Evolutionary conservation across 768 basidiomycete species (phyloP).

Genomic region (Saitozyma sp.): DNA sequence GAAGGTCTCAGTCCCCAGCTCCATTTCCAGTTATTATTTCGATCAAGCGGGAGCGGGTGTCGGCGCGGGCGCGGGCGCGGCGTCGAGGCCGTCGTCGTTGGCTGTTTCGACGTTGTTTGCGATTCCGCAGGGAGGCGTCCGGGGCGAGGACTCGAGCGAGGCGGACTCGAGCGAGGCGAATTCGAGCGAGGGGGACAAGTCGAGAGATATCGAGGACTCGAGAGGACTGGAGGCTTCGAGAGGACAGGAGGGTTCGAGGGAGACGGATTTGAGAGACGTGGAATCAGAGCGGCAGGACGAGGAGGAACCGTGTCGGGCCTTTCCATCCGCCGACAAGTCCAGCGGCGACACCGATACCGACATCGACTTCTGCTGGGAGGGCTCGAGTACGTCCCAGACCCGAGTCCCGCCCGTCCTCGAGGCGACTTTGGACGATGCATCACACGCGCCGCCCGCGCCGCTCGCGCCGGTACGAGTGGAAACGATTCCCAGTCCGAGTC

Average conservation of each 20-base stretch:
- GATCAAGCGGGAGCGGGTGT: conserved; percentile 3
- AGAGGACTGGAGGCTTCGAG: no score
- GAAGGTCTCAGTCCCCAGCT: conserved; percentile 19
- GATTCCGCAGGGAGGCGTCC: not conserved
- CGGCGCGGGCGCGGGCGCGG: conserved; percentile 4
- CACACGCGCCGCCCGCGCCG: no score
- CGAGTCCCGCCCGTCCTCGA: no score
- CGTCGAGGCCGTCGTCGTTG: conserved; percentile 2
- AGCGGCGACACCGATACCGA: not conserved
- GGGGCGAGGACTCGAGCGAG: not conserved
- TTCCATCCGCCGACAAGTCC: not conserved
- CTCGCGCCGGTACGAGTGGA: no score
- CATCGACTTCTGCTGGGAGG: no score
- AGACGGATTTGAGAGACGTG: not conserved
- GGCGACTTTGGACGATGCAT: no score
- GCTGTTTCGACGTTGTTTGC: conserved; percentile 3
- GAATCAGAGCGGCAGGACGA: not conserved
- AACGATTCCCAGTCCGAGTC: no score
- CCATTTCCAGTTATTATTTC: conserved; percentile 3
- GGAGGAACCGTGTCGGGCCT: not conserved
- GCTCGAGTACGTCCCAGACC: no score
- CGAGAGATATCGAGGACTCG: no score
- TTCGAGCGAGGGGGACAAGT: not conserved
- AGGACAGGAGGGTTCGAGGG: not conserved
- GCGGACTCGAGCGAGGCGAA: not conserved